Evolutionary conservation across 768 basidiomycete genomes (phyloP).

Genomic region (Mycena chlorophos): DNA sequence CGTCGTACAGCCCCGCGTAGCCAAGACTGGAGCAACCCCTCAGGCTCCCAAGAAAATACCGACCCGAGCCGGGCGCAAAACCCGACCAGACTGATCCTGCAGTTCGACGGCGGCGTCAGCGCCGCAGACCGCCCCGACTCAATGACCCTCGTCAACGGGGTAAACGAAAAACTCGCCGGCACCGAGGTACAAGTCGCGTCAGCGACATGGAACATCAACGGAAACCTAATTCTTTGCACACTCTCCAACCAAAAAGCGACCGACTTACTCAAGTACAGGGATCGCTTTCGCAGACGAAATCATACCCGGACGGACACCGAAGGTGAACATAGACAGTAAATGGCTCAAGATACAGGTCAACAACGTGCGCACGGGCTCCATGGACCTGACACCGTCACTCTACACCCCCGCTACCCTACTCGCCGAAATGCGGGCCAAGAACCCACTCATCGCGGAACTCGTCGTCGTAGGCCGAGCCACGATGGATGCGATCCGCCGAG

Average conservation of each 20-base stretch:
- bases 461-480: background rate
- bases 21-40: too few relatives aligned
- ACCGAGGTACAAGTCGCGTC: background rate
- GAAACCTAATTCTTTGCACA: constrained; percentile 4
- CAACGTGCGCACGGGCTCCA: constrained; percentile 1
- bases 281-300: background rate
- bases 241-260: constrained; percentile 7
- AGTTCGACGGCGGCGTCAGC: background rate
- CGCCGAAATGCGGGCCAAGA: background rate
- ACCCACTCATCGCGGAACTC: background rate
- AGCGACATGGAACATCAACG: constrained; percentile 5
- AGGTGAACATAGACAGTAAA: background rate
- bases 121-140: constrained; percentile 1
- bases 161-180: background rate
- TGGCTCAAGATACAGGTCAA: constrained; percentile 9
- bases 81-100: background rate
- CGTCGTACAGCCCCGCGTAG: too few relatives aligned
- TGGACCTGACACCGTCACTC: background rate
- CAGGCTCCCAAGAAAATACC: too few relatives aligned
- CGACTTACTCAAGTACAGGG: background rate
- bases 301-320: background rate
- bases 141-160: background rate
- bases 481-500: constrained; percentile 1
- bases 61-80: constrained; percentile 2
- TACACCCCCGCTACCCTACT: background rate